A percentile compares a stretch with the other conserved stretches of the same genome.
Conservation (phyloP, 306 rosid species). For the Calophaca sinica region DNA sequence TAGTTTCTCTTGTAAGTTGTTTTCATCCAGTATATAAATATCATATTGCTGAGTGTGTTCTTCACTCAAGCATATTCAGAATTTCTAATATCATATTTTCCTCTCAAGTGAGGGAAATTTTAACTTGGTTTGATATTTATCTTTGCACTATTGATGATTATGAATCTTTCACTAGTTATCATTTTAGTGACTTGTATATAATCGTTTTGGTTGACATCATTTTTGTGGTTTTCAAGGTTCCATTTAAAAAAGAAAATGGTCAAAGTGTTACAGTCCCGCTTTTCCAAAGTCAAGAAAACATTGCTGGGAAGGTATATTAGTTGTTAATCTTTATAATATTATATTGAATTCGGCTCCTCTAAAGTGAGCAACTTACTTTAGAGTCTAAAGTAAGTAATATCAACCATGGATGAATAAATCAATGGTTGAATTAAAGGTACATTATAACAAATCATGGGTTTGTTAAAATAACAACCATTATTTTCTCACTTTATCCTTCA, state of each 20-base stretch:
- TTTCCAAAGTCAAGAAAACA: conserved; percentile 97
- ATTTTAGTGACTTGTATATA: conserved; percentile 9
- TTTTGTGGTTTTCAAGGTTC: conserved; percentile 59
- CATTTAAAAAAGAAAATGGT: conserved; percentile 88
- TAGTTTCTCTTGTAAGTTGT: background rate
- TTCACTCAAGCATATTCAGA: conserved; percentile 1
- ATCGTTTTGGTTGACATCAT: conserved; percentile 23
- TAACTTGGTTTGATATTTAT: background rate
- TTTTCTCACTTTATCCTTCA: too few species aligned
- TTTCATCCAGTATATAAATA: background rate
- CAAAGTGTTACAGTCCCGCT: conserved; percentile 87
- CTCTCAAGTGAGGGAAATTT: conserved; percentile 3
- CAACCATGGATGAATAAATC: too few species aligned
- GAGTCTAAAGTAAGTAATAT: too few species aligned
- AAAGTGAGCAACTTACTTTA: too few species aligned
- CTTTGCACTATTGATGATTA: background rate
- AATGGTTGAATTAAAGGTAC: too few species aligned
- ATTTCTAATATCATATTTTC: conserved; percentile 8
- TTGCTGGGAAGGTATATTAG: conserved; percentile 84
- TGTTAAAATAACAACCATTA: too few species aligned
- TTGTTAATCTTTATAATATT: conserved; percentile 28
- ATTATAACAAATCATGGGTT: too few species aligned
- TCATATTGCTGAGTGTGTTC: conserved; percentile 1
- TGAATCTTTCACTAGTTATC: conserved; percentile 28
- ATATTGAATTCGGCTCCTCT: too few species aligned